Base-by-base conservation (phyloP, 768 basidiomycete genomes). In the Lentinula guzmanii region DNA sequence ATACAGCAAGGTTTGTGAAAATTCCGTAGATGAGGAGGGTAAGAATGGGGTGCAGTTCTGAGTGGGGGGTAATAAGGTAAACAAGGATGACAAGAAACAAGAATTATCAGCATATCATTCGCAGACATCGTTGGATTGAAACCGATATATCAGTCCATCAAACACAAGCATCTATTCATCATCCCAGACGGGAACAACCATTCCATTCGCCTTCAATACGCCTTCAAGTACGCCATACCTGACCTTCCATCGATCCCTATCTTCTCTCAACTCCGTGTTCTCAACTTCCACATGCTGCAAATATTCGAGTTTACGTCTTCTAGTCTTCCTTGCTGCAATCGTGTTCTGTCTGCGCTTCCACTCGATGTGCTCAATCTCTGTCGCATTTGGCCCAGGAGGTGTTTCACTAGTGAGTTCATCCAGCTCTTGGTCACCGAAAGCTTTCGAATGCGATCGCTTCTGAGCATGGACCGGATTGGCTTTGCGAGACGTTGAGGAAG, bases 401-500 rank as follows among this genome's bases (percentile, higher is more conserved):
- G 65, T 62, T 13, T 65, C 63, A 5, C 68, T 67, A 18, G 65
- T 70, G 46, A 69, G 72, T 13, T 66, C 65, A 34, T 73, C 69
- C 15, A 81, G 79, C 48, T 66, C 70, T 39, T 56, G 55, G 21
- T 79, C 80, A 10, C 64, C 77, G 2, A 78, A 77, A 9, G 65
- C 76, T 63, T 70, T 69, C 0, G 75, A 70, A 21, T 76, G 77
- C 5, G 74, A 69, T 33, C 84, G 82, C 71, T 84, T 82, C 61
- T 77, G 77, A 51, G 78, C 85, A 21, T 79, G 81, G 1, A 79
- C 80, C 0, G 92, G 91, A 21, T 92, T 71, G 46, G 85, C 85
- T 74, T 93, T 94, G 58, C 86, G 81, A 16, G 93, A 93, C 0
- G 93, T 95, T 1, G 79, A 70, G 0, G 90, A 93, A 0, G 90